These are phyloP conservation scores for Agaricus bisporus DNA, from an alignment of 768 basidiomycete genomes.

Conservation along the genomic window DNA sequence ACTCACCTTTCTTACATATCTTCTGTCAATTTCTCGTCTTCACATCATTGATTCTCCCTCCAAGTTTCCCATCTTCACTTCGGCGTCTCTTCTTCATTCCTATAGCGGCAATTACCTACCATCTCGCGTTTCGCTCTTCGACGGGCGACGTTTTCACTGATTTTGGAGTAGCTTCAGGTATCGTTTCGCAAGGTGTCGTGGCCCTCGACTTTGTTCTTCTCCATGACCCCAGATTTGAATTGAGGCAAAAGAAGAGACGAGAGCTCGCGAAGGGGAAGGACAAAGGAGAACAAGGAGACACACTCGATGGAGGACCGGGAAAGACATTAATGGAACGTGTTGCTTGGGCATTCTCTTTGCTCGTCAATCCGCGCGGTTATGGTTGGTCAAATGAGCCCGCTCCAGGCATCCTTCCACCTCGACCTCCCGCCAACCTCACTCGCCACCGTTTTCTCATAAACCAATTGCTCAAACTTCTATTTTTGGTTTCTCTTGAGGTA, in stretches of 20 bases:
- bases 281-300: neutral
- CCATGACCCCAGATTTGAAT: neutral
- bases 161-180: neutral
- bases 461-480: neutral
- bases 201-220: constrained; percentile 1
- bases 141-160: neutral
- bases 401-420: neutral
- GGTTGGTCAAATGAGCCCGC: constrained; percentile 1
- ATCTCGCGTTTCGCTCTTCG: neutral
- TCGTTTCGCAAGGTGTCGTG: neutral
- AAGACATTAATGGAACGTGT: neutral
- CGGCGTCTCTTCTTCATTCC: neutral
- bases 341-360: neutral
- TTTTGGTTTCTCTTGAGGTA: neutral
- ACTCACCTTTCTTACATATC: neutral
- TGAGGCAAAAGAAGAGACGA: neutral
- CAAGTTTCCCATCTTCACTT: neutral
- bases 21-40: neutral
- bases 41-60: neutral
- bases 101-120: neutral
- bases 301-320: neutral
- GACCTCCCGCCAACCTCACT: neutral
- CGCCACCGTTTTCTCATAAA: neutral
- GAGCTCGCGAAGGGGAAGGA: neutral
- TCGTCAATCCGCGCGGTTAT: constrained; percentile 1